Base-by-base conservation (phyloP, 805 yeast genomes). In the Kazachstania kunashirensis region DNA sequence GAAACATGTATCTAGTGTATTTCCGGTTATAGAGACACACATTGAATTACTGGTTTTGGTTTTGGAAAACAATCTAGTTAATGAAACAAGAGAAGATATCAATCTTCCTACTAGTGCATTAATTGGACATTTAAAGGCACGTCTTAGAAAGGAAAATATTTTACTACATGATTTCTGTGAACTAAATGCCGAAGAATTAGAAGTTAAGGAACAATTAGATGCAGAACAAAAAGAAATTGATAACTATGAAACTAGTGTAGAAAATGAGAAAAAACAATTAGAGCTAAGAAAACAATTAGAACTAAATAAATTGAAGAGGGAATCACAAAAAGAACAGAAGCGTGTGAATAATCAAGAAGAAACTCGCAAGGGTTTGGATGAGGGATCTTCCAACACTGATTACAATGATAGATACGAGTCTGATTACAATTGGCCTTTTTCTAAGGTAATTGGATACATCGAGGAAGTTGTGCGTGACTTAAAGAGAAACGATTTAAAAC, bases 11-110 rank as follows among this genome's bases (percentile, higher is more conserved):
- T 59, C 79, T 14, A 68, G 70, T 2, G 67, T 71, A 12, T 85
- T 75, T 52, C 95, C 96, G 0, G 62, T 68, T 9, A 71, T 83
- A 11, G 77, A 75, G 35, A 76, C 70, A 20, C 88, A 83, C 39
- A 78, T 85, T 24, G 75, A 72, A 37, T 39, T 50, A 6, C 50
- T 86, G 2, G 56, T 68, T 6, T 60, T 55, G 4, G 57, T 66
- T 9, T 61, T 88, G 24, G 67, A 72, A 21, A 46, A 50, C 1
- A 71, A 82, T 15, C 50, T 73, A 6, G 43, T 55, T 4, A 50
- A 55, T 0, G 96, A 88, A 44, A 52, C 61, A 3, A 70, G 96
- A 44, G 88, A 83, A 37, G 97, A 88, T 57, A 68, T 88, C 48
- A 81, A 75, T 49, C 62, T 88, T 24, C 79, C 95, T 1, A 76